Percentiles rank a stretch among this genome's conserved stretches.
phyloP scores from a whole-genome alignment of 495 filamentous ascomycete species.

The Penicillium alfredii region DNA sequence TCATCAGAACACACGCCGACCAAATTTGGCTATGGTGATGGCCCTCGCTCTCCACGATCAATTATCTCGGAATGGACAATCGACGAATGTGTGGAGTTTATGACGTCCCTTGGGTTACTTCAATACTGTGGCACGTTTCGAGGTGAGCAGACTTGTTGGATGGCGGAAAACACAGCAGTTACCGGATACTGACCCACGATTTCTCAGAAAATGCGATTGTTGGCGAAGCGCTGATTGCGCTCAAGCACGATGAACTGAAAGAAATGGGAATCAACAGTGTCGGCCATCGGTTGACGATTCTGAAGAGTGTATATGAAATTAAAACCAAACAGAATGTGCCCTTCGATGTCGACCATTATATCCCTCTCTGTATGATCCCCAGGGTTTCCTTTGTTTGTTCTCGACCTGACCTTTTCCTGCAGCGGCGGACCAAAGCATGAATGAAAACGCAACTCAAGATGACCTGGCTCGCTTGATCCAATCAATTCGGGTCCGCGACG shows the following conservation, averaged over 20 bases:
- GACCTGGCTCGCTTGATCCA: conserved; percentile 86
- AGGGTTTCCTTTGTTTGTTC: not conserved
- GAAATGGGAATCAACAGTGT: conserved; percentile 90
- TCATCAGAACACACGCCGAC: conserved; percentile 86
- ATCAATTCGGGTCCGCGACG: conserved; percentile 78
- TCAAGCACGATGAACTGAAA: conserved; percentile 89
- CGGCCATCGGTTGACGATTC: conserved; percentile 87
- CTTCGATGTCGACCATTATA: conserved; percentile 87
- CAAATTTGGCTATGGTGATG: conserved; percentile 65
- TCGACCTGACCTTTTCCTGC: conserved; percentile 17
- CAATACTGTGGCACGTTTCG: conserved; percentile 80
- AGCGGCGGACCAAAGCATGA: conserved; percentile 87
- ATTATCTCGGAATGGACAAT: conserved; percentile 84
- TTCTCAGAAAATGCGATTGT: conserved; percentile 82
- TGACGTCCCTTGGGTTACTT: conserved; percentile 68
- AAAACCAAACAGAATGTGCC: conserved; percentile 89
- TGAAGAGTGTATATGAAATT: conserved; percentile 91
- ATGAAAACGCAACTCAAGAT: conserved; percentile 80
- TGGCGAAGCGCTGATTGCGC: conserved; percentile 80
- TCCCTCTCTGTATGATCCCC: conserved; percentile 75
- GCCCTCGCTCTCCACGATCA: conserved; percentile 64
- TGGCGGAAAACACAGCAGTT: not conserved
- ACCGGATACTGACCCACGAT: conserved; percentile 3
- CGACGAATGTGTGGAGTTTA: conserved; percentile 82
- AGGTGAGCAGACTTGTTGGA: conserved; percentile 45